A percentile compares a stretch with the other conserved stretches of the same genome.
These are phyloP conservation scores for Zygnema cylindricum DNA, from an alignment of 139 green algal genomes.

Conservation along the genomic window DNA sequence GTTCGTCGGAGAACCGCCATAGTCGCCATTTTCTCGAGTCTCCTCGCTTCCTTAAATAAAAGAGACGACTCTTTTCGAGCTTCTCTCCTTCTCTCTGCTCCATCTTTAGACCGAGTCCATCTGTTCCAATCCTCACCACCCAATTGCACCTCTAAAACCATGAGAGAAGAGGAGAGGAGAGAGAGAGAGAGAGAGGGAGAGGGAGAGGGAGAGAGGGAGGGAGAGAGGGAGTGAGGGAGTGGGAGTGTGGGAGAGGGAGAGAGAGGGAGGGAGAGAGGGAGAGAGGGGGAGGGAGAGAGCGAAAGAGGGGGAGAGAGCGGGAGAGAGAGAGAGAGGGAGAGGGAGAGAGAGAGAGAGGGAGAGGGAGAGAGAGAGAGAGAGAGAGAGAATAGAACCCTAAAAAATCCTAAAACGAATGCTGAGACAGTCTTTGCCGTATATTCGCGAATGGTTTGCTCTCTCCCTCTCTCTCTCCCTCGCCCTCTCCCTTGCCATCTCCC, in stretches of 20 bases:
- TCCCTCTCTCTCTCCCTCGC: neutral
- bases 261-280: neutral
- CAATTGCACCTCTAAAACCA: conserved; percentile 13
- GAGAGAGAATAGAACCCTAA: neutral
- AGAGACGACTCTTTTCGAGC: conserved; percentile 37
- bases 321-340: neutral
- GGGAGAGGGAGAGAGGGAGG: neutral
- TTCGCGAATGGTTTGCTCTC: neutral
- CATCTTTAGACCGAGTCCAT: conserved; percentile 52
- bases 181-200: conserved; percentile 15
- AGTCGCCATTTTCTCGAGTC: conserved; percentile 26
- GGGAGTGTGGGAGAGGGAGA: too few species aligned
- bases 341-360: neutral
- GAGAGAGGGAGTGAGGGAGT: neutral
- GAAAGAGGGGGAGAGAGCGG: too few species aligned
- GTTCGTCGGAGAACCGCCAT: conserved; percentile 24
- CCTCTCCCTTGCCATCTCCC: too few species aligned
- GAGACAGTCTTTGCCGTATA: too few species aligned
- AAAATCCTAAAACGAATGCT: neutral
- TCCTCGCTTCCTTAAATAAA: conserved; percentile 54
- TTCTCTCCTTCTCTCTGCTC: conserved; percentile 22
- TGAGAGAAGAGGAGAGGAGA: neutral
- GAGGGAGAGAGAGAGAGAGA: neutral
- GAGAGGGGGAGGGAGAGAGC: neutral
- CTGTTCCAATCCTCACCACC: neutral